These are phyloP conservation scores for Claviceps humidiphila DNA, from an alignment of 2,329 filamentous ascomycete genomes.

Conservation along the genomic window DNA sequence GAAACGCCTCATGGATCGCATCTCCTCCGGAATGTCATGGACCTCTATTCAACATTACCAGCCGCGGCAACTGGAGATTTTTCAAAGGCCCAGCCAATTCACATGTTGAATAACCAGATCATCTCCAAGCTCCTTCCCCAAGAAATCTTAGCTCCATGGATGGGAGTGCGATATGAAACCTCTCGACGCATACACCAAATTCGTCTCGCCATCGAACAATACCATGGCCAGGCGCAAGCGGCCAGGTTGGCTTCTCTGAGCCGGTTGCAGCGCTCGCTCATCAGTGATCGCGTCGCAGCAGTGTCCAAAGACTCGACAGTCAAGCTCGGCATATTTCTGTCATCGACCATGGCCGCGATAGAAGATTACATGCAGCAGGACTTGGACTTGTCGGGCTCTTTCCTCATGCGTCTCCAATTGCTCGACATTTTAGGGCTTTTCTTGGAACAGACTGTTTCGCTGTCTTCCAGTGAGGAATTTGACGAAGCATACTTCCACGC, in stretches of 20 bases:
- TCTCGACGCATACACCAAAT: slow-evolving; percentile 30
- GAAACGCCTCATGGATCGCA: slow-evolving; percentile 18
- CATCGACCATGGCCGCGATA: slow-evolving; percentile 26
- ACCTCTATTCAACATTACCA: slow-evolving; percentile 22
- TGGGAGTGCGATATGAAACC: slow-evolving; percentile 38
- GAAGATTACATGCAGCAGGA: slow-evolving; percentile 28
- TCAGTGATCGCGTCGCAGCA: slow-evolving; percentile 39
- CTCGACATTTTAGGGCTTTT: slow-evolving; percentile 33
- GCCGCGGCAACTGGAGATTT: slow-evolving; percentile 15
- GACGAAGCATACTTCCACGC: slow-evolving; percentile 53
- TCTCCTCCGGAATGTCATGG: slow-evolving; percentile 19
- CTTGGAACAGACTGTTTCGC: slow-evolving; percentile 38
- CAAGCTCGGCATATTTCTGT: slow-evolving; percentile 37
- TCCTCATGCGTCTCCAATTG: slow-evolving; percentile 11
- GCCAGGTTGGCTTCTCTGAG: slow-evolving; percentile 41
- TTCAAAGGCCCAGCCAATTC: slow-evolving; percentile 35
- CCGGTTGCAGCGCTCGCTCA: slow-evolving; percentile 46
- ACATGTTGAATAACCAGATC: slow-evolving; percentile 45
- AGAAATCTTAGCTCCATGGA: slow-evolving; percentile 29
- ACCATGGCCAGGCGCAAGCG: slow-evolving; percentile 25
- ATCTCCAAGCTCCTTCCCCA: slow-evolving; percentile 33
- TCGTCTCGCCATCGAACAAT: slow-evolving; percentile 26
- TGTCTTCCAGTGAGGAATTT: slow-evolving; percentile 33
- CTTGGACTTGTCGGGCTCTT: slow-evolving; percentile 9
- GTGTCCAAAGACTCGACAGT: slow-evolving; percentile 50